Conservation (phyloP, 371 early-diverging fungal genomes). For the Chytridium lagenaria region DNA sequence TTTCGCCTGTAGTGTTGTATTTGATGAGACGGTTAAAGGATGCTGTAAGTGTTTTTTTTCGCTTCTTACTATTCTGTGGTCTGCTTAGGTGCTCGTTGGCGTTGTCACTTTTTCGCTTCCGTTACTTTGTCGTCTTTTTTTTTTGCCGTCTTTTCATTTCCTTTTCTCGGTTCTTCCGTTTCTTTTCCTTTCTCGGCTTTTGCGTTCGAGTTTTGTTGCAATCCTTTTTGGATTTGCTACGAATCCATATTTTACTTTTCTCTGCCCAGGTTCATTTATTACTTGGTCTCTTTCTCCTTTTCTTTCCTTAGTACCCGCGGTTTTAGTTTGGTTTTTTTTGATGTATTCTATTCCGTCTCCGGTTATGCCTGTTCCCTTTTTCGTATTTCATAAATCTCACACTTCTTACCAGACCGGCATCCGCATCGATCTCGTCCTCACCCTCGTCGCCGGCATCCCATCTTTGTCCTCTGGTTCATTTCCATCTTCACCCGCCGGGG, state of each 20-base stretch:
- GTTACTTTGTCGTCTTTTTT: background rate
- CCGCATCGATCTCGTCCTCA: background rate
- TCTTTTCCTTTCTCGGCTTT: background rate
- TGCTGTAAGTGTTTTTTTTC: conserved; percentile 16
- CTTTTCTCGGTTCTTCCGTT: background rate
- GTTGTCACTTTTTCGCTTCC: too few species aligned
- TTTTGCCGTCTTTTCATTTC: background rate
- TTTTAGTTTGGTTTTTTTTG: too few species aligned
- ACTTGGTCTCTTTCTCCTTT: too few species aligned
- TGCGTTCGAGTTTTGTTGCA: background rate
- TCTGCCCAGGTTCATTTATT: too few species aligned
- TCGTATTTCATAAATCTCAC: background rate
- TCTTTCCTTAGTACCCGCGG: too few species aligned
- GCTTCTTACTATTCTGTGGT: background rate
- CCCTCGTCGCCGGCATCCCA: conserved; percentile 4
- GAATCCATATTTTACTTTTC: too few species aligned
- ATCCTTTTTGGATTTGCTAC: background rate
- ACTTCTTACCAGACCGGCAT: conserved; percentile 18
- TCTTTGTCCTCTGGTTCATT: conserved; percentile 21
- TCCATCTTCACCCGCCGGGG: background rate
- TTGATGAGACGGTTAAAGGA: conserved; percentile 12
- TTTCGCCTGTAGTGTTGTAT: background rate
- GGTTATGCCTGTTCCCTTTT: too few species aligned
- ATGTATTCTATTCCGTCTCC: too few species aligned
- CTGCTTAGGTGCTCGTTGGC: background rate